Evolutionary conservation across 371 early-diverging fungal species (phyloP).

Genomic region (Circinella umbellata): DNA sequence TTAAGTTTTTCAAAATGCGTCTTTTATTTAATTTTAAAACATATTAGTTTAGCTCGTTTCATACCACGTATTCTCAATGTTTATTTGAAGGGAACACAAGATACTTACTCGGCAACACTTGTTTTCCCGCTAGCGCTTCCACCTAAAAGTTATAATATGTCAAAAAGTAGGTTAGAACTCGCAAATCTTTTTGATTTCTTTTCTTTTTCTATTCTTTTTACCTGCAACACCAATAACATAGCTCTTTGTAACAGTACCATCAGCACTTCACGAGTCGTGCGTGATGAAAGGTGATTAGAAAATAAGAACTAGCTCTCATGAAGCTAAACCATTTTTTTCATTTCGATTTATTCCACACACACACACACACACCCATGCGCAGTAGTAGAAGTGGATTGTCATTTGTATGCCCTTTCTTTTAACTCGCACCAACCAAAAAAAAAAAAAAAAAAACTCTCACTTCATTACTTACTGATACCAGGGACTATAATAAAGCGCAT

Average conservation of each 20-base stretch:
- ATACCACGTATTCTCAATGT: too few relatives aligned
- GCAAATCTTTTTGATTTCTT: background rate
- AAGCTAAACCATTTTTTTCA: too few relatives aligned
- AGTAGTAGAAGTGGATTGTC: background rate
- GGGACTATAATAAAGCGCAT: slow-evolving; percentile 21
- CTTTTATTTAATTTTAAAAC: slow-evolving; percentile 24
- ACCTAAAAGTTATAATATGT: slow-evolving; percentile 44
- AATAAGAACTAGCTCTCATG: too few relatives aligned
- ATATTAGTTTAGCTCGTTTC: background rate
- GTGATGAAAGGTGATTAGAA: too few relatives aligned
- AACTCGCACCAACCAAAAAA: too few relatives aligned
- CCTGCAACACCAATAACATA: slow-evolving; percentile 82
- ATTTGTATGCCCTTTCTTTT: background rate
- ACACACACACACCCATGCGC: too few relatives aligned
- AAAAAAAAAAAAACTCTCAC: background rate
- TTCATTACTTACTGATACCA: slow-evolving; percentile 43
- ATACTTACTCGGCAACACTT: slow-evolving; percentile 71
- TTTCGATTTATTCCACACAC: background rate
- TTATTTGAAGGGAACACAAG: background rate
- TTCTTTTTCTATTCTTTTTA: slow-evolving; percentile 15
- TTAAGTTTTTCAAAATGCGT: slow-evolving; percentile 74
- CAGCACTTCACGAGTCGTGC: slow-evolving; percentile 29
- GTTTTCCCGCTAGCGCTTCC: slow-evolving; percentile 88
- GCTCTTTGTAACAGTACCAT: slow-evolving; percentile 69
- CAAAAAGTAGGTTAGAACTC: background rate